These are phyloP conservation scores for Zasmidium citrigriseum DNA, from an alignment of 2,329 filamentous ascomycete genomes.

Conservation along the genomic window DNA sequence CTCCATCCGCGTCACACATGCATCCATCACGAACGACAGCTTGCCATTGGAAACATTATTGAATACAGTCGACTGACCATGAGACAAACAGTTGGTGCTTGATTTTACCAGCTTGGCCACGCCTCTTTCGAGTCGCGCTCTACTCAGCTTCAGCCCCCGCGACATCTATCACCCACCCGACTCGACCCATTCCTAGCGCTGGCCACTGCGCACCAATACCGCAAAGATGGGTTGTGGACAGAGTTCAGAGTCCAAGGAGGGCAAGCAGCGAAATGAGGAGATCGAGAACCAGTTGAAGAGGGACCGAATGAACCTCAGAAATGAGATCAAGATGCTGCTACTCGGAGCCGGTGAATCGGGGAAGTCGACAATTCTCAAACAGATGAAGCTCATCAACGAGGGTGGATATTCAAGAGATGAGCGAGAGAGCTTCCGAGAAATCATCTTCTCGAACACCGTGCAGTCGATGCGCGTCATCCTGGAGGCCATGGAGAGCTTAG, in stretches of 20 bases:
- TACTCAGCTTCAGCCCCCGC: too few relatives aligned
- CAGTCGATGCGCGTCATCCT: constrained; percentile 71
- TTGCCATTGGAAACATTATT: neutral
- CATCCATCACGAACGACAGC: neutral
- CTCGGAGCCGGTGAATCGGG: constrained; percentile 98
- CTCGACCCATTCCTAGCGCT: constrained; percentile 8
- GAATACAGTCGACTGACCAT: neutral
- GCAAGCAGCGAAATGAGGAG: constrained; percentile 99
- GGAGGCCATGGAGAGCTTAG: constrained; percentile 68
- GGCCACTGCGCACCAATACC: constrained; percentile 32
- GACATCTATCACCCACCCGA: neutral
- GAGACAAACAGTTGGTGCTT: neutral
- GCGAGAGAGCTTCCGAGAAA: constrained; percentile 69
- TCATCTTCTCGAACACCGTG: constrained; percentile 71
- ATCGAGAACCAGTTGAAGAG: constrained; percentile 99
- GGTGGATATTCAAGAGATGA: constrained; percentile 95
- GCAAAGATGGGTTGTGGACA: constrained; percentile 98
- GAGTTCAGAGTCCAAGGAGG: constrained; percentile 99
- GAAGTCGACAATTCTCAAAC: constrained; percentile 92
- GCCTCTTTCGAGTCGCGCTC: too few relatives aligned
- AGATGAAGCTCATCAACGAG: constrained; percentile 99
- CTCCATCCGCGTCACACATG: neutral
- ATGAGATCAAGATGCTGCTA: constrained; percentile 99
- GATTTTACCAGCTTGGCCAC: neutral
- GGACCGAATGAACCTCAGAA: constrained; percentile 97